Base-by-base conservation (phyloP, 305 asterid species). In the Rubia peregrina region DNA sequence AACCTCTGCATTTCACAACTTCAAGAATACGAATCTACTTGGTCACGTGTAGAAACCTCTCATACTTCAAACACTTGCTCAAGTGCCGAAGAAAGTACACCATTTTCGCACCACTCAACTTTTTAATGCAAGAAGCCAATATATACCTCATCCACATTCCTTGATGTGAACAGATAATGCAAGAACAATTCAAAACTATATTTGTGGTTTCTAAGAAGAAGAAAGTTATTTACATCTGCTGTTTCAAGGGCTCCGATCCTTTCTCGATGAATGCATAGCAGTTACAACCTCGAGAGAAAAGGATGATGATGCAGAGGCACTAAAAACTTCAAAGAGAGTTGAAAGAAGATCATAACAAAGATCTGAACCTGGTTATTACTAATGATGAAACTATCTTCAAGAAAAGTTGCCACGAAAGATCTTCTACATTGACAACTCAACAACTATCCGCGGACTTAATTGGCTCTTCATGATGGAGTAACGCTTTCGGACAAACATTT, bases 1-100 rank as follows among this genome's bases (percentile, higher is more conserved):
- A 78, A 14, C 93, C 17, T 84, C n/a, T n/a, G n/a, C n/a, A n/a
- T n/a, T n/a, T n/a, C n/a, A n/a, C n/a, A n/a, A n/a, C n/a, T n/a
- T n/a, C 92, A 19, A 86, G 77, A 53, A 73, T 77, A 3, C 95
- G 95, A 70, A 88, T 76, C 98, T 96, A 88, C 56, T 88, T 88
- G 22, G 95, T 75, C 55, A 75, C 95, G 63, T 82, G 90, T 68
- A 97, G 96, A 76, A 92, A 92, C 79, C 86, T 88, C 62, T 90
- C 93, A 70, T 90, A 92, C 74, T 90, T 92, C 79, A 92, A 71
- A 96, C 95, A 92, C 80, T 92, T 92, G 65, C 83, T 82, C 83
- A 90, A 70, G 71, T 92, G 89, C 44, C 63, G 64, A 80, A 90
- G 76, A 87, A 92, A 81, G 73, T 78, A 75, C 84, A 81, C 83